phyloP scores from a whole-genome alignment of 2,329 filamentous ascomycete species.

The Akanthomyces muscarius region DNA sequence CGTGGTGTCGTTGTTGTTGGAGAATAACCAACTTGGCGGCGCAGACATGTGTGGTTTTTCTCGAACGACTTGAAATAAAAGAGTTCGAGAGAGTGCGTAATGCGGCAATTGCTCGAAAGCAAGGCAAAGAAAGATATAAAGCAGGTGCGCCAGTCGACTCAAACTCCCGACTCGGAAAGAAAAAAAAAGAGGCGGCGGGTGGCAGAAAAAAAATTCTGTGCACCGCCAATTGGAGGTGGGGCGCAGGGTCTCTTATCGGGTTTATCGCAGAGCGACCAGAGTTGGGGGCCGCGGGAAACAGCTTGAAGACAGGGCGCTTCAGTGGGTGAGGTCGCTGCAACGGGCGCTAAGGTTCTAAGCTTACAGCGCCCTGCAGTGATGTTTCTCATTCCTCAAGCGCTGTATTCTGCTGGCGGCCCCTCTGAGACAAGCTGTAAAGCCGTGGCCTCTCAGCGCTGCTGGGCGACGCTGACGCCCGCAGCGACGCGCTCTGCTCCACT shows the following conservation, averaged over 20 bases:
- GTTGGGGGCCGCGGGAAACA: neutral
- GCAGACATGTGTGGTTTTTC: slow-evolving; percentile 29
- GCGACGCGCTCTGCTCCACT: slow-evolving; percentile 3
- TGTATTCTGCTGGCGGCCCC: neutral
- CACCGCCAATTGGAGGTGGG: slow-evolving; percentile 14
- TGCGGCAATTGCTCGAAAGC: neutral
- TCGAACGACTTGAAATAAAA: neutral
- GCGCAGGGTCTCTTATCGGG: slow-evolving; percentile 4
- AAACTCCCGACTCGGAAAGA: neutral
- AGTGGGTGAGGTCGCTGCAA: neutral
- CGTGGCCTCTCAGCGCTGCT: neutral
- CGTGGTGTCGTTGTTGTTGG: slow-evolving; percentile 34
- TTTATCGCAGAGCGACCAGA: neutral
- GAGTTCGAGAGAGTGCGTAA: too few species aligned
- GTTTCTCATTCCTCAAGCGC: neutral
- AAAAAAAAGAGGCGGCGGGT: neutral
- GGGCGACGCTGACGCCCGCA: neutral
- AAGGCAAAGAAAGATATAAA: neutral
- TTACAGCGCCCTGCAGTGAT: neutral
- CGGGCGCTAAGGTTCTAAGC: neutral
- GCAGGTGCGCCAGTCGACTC: neutral
- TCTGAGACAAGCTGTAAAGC: neutral
- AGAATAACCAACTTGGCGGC: slow-evolving; percentile 42
- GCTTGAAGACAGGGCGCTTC: neutral
- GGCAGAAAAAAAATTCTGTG: slow-evolving; percentile 16